These are phyloP conservation scores for Magnusiomyces ingens DNA, from an alignment of 1,139 yeast genomes.

Conservation along the genomic window DNA sequence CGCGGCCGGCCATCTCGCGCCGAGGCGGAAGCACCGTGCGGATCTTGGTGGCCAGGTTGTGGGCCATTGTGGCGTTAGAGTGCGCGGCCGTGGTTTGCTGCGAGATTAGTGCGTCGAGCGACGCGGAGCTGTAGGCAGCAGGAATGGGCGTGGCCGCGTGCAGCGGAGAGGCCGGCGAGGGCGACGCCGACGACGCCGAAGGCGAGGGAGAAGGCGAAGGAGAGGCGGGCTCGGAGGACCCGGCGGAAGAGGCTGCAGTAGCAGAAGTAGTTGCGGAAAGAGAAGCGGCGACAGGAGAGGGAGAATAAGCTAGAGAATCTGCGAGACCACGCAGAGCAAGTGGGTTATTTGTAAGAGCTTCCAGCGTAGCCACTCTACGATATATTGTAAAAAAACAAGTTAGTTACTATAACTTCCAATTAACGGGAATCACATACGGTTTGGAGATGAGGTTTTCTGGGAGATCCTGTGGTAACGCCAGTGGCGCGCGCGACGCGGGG, in stretches of 20 bases:
- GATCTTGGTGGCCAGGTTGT: not conserved
- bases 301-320: not conserved
- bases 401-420: too few relatives aligned
- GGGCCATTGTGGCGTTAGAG: not conserved
- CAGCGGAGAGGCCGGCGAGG: not conserved
- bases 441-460: too few relatives aligned
- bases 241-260: too few relatives aligned
- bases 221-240: too few relatives aligned
- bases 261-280: too few relatives aligned
- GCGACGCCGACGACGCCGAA: not conserved
- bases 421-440: too few relatives aligned
- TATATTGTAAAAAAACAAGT: too few relatives aligned
- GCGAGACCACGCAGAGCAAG: slow-evolving; percentile 2
- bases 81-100: not conserved
- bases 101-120: not conserved
- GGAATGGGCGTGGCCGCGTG: not conserved
- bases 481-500: too few relatives aligned
- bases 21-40: slow-evolving; percentile 4
- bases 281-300: not conserved
- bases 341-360: not conserved
- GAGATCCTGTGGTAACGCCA: too few relatives aligned
- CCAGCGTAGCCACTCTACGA: not conserved
- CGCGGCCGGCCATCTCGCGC: slow-evolving; percentile 11
- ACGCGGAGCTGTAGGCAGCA: not conserved
- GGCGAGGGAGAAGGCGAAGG: too few relatives aligned